Base-by-base conservation (phyloP, 2,329 filamentous ascomycete species). In the Leptographium wingfieldii region DNA sequence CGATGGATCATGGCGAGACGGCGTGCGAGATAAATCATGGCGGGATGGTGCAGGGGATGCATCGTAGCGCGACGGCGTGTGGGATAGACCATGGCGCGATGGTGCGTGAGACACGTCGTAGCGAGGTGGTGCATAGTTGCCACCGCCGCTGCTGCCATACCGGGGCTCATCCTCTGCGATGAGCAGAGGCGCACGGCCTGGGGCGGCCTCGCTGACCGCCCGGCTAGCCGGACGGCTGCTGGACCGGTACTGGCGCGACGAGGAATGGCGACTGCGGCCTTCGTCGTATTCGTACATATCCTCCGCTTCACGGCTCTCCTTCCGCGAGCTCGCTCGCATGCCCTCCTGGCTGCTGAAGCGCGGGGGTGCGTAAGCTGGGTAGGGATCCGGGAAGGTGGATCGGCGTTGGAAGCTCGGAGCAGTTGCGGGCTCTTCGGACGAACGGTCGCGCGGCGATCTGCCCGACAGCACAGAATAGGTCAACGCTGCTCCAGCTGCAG, bases 401-500 rank as follows among this genome's bases (percentile, higher is more conserved):
- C 76, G 74, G 56, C 77, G 73, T 29, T 72, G 69, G 56, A 78
- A 71, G 14, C 67, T 54, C 5, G 75, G 73, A 25, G 62, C 57
- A 3, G 74, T 73, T 33, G 60, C 61, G 25, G 67, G 66, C 12
- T 77, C 75, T 56, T 72, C 72, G 22, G 74, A 73, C 56, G 77
- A 74, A 29, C 68, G 72, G 7, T 72, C 22, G 51, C 58, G 57
- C 40, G 60, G 58, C 14, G 59, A 27, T 11, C 70, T 60, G 71
- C 68, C 35, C 69, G 73, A 53, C 64, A 84, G 78, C 75, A 90
- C 85, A 27, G 83, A 84, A 72, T 94, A 95, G 11, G 88, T 77
- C 27, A 81, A 63, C n/a, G 86, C 87, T 43, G 86, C 88, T 48
- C 87, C 88, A 22, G 88, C 88, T 19, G 88, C 89, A 38, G 87